Evolutionary conservation across 2,329 filamentous ascomycete genomes (phyloP).

Genomic region (Colletotrichum gigasporum): DNA sequence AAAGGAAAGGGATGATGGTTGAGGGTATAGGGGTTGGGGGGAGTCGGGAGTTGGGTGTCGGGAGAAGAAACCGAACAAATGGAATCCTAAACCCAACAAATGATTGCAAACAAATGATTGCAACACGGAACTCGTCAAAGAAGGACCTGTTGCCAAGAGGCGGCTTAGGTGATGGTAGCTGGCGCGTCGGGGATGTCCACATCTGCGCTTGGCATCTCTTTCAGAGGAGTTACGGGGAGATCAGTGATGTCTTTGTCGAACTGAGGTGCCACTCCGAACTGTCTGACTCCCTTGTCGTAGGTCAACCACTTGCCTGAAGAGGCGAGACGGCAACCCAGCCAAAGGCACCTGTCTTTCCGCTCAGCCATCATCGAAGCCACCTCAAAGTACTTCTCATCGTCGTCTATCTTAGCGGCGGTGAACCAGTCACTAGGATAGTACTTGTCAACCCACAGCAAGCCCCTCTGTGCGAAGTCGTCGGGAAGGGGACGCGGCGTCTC

Average conservation of each 20-base stretch:
- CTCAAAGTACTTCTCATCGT: conserved; percentile 73
- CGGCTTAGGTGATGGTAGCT: too few relatives aligned
- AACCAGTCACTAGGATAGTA: conserved; percentile 72
- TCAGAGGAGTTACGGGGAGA: not conserved
- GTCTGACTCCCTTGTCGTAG: conserved; percentile 49
- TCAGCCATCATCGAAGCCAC: conserved; percentile 65
- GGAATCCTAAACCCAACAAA: too few relatives aligned
- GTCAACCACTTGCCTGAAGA: conserved; percentile 51
- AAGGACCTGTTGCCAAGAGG: too few relatives aligned
- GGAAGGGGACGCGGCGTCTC: conserved; percentile 65
- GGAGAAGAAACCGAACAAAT: too few relatives aligned
- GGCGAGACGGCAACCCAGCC: conserved; percentile 62
- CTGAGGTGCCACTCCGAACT: conserved; percentile 50
- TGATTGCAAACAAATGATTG: too few relatives aligned
- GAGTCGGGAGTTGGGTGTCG: too few relatives aligned
- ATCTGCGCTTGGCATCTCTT: not conserved
- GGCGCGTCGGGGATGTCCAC: not conserved
- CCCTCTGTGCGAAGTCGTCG: conserved; percentile 75
- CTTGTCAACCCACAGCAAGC: conserved; percentile 66
- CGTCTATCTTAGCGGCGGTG: conserved; percentile 64
- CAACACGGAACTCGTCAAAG: too few relatives aligned
- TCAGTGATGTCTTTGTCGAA: conserved; percentile 41
- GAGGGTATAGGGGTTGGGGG: too few relatives aligned
- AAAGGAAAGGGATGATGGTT: too few relatives aligned
- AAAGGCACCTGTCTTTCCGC: conserved; percentile 67